Percentiles rank a stretch among this genome's conserved stretches.
Conservation (phyloP, 2,329 filamentous ascomycete species). For the Phyllosticta citriasiana region DNA sequence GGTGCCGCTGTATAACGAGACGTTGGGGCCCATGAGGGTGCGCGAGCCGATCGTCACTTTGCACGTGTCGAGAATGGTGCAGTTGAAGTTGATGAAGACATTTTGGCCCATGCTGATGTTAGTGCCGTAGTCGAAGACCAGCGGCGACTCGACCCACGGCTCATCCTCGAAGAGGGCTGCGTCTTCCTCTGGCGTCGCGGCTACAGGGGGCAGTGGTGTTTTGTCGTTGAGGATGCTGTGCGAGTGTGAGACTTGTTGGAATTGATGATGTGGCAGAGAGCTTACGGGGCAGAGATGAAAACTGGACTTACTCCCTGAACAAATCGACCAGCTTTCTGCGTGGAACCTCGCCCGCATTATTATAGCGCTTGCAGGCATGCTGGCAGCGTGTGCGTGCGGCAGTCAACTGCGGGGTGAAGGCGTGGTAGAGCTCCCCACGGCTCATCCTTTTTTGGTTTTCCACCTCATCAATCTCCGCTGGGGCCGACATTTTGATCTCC, state of each 20-base stretch:
- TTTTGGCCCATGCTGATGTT: constrained; percentile 61
- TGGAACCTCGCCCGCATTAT: constrained; percentile 48
- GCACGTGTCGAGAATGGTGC: constrained; percentile 68
- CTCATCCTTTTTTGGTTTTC: constrained; percentile 43
- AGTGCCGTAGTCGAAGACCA: constrained; percentile 67
- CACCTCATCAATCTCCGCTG: constrained; percentile 2
- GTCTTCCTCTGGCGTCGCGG: constrained; percentile 51
- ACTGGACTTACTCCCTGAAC: constrained; percentile 57
- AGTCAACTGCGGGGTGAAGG: constrained; percentile 60
- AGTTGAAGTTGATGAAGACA: constrained; percentile 68
- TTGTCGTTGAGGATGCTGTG: constrained; percentile 53
- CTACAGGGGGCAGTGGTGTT: constrained; percentile 51
- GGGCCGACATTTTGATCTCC: not conserved
- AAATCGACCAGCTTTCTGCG: constrained; percentile 56
- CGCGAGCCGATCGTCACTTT: constrained; percentile 64
- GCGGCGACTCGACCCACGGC: constrained; percentile 59
- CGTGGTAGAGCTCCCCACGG: constrained; percentile 61
- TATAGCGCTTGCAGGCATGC: constrained; percentile 53
- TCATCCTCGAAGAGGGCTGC: constrained; percentile 53
- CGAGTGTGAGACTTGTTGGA: not conserved
- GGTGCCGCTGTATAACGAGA: constrained; percentile 61
- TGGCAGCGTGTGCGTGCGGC: constrained; percentile 54
- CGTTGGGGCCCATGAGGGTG: constrained; percentile 70
- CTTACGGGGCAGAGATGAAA: not conserved
- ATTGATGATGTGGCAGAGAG: not conserved